Evolutionary conservation across 345 rosid species (phyloP), one percentile per base, ranked within the genome.

Genomic region (Clarkia xantiana): DNA sequence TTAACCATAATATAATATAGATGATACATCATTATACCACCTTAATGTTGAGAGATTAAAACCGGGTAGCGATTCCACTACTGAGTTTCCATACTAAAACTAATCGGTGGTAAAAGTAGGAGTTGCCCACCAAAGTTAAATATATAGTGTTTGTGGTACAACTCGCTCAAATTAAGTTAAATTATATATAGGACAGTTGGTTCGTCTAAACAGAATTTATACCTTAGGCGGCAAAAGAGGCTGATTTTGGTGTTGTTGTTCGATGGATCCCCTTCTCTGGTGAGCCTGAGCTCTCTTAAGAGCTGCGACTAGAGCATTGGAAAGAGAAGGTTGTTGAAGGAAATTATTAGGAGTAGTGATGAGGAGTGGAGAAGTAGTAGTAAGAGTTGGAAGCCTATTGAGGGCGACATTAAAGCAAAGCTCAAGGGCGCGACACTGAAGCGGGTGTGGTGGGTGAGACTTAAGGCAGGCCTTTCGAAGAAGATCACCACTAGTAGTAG

Each of bases 381-480:
- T 17, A 0, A 77, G 50, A 2, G 85, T 76, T 0, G 88, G 88
- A 11, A 80, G 75, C 17, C 94, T 69, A 53, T 84, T 80, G 54
- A 84, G 85, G 22, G 94, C 83, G 14, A 80, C 88, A 54, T 80
- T 84, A 68, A 84, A 80, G 73, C 94, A 84, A 20, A 84, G 83
- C 67, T 84, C 94, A 3, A 84, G 73, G 14, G 85, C 86, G 59
- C 74, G 57, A 39, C 78, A 77, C 47, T 80, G 94, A 64, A 84
- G 76, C 52, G 85, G 88, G 34, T 78, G 36, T 25, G 72, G 69
- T 58, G 68, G 80, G 40, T 43, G 47, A 6, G 94, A 83, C 52
- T 77, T 82, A 44, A 84, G 75, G 63, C 88, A 84, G 54, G 88
- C 88, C 18, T 76, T 68, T 59, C 79, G 66, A 6, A 84, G 60